A percentile compares a stretch with the other conserved stretches of the same genome.
Evolutionary conservation across 2,329 filamentous ascomycete genomes (phyloP).

Genomic region (Aplosporella prunicola): DNA sequence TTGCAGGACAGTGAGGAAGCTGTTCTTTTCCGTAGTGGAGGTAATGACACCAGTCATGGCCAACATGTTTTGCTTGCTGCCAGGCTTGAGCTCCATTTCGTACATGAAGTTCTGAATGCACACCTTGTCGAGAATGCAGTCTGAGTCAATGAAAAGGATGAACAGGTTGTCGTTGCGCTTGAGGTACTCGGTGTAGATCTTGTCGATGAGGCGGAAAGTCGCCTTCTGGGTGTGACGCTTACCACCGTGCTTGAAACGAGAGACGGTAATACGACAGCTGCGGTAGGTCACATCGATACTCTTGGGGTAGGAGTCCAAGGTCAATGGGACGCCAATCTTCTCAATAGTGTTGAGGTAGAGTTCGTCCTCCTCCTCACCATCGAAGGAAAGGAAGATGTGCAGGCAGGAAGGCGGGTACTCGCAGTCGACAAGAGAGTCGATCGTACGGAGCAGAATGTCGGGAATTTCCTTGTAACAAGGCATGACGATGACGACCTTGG

Average conservation of each 20-base stretch:
- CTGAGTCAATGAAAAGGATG: slow-evolving; percentile 93
- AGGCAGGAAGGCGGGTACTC: slow-evolving; percentile 89
- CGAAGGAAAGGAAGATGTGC: slow-evolving; percentile 91
- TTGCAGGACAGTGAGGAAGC: slow-evolving; percentile 82
- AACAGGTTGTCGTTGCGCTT: slow-evolving; percentile 86
- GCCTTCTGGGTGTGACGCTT: slow-evolving; percentile 90
- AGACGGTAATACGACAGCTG: slow-evolving; percentile 76
- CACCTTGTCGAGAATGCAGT: slow-evolving; percentile 83
- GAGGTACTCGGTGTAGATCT: slow-evolving; percentile 79
- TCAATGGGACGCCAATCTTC: slow-evolving; percentile 71
- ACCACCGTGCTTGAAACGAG: slow-evolving; percentile 83
- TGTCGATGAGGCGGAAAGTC: slow-evolving; percentile 88
- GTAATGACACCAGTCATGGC: slow-evolving; percentile 98
- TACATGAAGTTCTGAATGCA: slow-evolving; percentile 98
- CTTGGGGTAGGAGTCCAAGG: slow-evolving; percentile 67
- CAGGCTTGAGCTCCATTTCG: slow-evolving; percentile 95
- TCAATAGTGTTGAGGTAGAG: slow-evolving; percentile 80
- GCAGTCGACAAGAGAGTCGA: slow-evolving; percentile 86
- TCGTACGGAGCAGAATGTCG: slow-evolving; percentile 70
- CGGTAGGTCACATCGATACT: slow-evolving; percentile 87
- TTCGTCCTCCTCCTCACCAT: slow-evolving; percentile 81
- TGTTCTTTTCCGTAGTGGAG: slow-evolving; percentile 80
- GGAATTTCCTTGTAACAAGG: slow-evolving; percentile 91
- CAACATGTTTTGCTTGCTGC: slow-evolving; percentile 84
- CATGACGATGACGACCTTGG: slow-evolving; percentile 94